phyloP scores from a whole-genome alignment of 139 green algal species.

The Coccomyxa sp. region DNA sequence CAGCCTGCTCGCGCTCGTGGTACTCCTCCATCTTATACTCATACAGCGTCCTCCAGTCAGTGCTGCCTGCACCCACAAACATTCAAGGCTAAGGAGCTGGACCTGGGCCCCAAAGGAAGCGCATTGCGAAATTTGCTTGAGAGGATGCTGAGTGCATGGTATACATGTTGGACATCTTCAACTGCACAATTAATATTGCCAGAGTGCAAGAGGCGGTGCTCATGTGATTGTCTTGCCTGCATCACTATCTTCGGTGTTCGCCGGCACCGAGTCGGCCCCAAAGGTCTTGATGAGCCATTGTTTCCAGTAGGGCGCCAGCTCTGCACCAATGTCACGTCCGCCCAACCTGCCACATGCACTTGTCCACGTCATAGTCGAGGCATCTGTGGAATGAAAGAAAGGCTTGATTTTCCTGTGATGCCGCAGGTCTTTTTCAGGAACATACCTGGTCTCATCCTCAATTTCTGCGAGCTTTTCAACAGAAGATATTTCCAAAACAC shows the following conservation, averaged over 20 bases:
- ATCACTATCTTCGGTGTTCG: neutral
- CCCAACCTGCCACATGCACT: neutral
- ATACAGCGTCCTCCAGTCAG: slow-evolving; percentile 2
- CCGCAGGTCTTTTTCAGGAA: neutral
- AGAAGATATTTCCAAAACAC: neutral
- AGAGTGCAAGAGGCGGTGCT: neutral
- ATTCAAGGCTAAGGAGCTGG: too few relatives aligned
- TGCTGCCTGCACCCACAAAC: too few relatives aligned
- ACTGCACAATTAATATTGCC: neutral
- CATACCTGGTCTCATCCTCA: slow-evolving; percentile 1
- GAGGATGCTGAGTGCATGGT: neutral
- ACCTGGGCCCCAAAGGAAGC: neutral
- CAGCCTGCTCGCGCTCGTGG: too few relatives aligned
- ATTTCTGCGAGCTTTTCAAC: neutral
- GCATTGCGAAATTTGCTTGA: neutral
- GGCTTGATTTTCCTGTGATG: neutral
- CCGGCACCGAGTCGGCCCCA: neutral
- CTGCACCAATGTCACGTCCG: neutral
- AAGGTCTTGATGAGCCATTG: neutral
- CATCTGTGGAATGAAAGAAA: neutral
- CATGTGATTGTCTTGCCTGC: neutral
- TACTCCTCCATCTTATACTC: neutral
- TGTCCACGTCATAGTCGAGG: neutral
- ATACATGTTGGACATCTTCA: neutral
- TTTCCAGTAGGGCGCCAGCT: neutral